Percentiles rank a stretch among this genome's conserved stretches.
phyloP scores from a whole-genome alignment of 768 basidiomycete species.

The Kwoniella bestiolae region DNA sequence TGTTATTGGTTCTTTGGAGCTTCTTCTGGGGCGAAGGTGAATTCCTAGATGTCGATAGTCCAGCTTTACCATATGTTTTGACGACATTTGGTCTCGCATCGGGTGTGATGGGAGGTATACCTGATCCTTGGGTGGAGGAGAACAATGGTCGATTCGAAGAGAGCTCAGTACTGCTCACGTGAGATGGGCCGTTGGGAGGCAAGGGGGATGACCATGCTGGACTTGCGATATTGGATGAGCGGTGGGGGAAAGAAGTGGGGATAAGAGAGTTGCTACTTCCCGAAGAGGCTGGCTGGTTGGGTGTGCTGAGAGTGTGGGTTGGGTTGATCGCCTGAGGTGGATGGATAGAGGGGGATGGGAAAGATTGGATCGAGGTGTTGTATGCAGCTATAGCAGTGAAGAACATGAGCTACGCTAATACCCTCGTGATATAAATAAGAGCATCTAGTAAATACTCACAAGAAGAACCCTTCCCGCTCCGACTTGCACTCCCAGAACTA shows the following conservation, averaged over 20 bases:
- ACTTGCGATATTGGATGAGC: slow-evolving; percentile 17
- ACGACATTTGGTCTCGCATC: slow-evolving; percentile 3
- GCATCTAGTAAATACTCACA: not conserved
- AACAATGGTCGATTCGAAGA: slow-evolving; percentile 41
- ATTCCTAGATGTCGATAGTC: not conserved
- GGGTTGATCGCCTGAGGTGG: not conserved
- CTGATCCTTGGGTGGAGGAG: slow-evolving; percentile 42
- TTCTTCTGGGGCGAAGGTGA: slow-evolving; percentile 10
- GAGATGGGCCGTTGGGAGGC: slow-evolving; percentile 2
- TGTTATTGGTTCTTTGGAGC: not conserved
- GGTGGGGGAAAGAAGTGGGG: slow-evolving; percentile 17
- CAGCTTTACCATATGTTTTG: slow-evolving; percentile 10
- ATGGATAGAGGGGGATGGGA: slow-evolving; percentile 25
- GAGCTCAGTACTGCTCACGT: slow-evolving; percentile 21
- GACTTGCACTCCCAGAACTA: slow-evolving; percentile 1
- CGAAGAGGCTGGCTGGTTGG: slow-evolving; percentile 1
- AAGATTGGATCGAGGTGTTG: slow-evolving; percentile 30
- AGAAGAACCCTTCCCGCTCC: slow-evolving; percentile 8
- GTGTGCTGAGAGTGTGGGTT: not conserved
- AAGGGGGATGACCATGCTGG: slow-evolving; percentile 22
- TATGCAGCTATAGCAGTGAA: slow-evolving; percentile 5
- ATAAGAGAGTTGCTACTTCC: slow-evolving; percentile 12
- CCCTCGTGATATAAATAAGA: not conserved
- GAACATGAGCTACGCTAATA: not conserved
- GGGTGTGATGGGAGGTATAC: slow-evolving; percentile 12